Base-by-base conservation (phyloP, 345 rosid genomes). In the Eucalyptus albens region DNA sequence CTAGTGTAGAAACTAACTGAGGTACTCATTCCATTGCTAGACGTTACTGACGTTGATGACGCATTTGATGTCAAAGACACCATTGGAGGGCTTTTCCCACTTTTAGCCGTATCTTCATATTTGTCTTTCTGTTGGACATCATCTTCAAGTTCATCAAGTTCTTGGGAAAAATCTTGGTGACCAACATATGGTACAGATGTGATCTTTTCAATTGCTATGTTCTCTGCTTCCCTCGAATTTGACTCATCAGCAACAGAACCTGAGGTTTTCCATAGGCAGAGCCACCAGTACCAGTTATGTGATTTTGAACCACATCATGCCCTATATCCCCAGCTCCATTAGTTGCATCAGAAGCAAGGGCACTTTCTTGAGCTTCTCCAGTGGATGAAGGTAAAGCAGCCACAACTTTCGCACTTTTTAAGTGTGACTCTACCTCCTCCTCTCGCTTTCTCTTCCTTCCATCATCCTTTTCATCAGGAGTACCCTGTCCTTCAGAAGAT, bases 131-230 rank as follows among this genome's bases (percentile, higher is more conserved):
- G 91, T 40, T 92, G 95, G 50, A 93, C 89, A 91, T 93, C 95
- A 89, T 93, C 96, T 89, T 95, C 99, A 89, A 96, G 98, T 90
- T 97, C 98, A 90, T 96, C 96, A 86, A 91, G 94, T 94, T 95
- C 99, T 91, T 94, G 94, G 21, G 87, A 89, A 86, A 89, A 89
- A 87, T 95, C 93, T 92, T 94, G 97, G 90, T 88, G 92, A 87
- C 91, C 88, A 90, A 49, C 92, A 89, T 91, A 96, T 26, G 96
- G 94, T 87, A 94, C 97, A 40, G 94, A 90, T 91, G 92, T 90
- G 88, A 96, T 92, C 91, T 92, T 94, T 91, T 95, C 96, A 77
- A 95, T 90, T 24, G 96, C 97, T 86, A 93, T 86, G 90, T 94
- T 95, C 92, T 96, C 98, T 83, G 94, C 95, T 89, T 93, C 95